Base-by-base conservation (phyloP, 2,329 filamentous ascomycete genomes). In the Raffaelea arxii region DNA sequence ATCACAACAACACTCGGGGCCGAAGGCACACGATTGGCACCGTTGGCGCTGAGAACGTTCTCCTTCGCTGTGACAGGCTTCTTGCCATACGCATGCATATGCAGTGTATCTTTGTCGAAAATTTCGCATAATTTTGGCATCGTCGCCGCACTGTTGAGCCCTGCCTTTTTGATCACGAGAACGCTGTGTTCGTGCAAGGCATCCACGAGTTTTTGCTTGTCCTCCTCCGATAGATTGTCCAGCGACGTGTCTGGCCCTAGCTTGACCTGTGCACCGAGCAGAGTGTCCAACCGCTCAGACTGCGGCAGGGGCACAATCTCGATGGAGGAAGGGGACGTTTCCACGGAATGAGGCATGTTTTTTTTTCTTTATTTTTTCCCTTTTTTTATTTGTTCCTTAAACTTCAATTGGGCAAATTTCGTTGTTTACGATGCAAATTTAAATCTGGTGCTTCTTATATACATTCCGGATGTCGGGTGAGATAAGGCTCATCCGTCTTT, bases 161-260 rank as follows among this genome's bases (percentile, higher is more conserved):
- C 44, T 1, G 44, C 19, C 9, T 23, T 18, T 2, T 39, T 38
- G 14, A 46, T 14, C 4, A 46, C 44, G 6, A 46, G 38, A 4
- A 46, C 44, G 30, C 44, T 46, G 39, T 46, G 44, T 39, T 46
- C 44, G 30, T 42, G 39, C 25, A 44, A 23, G 12, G 30, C 42
- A 16, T 44, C 32, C 4, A 37, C 21, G 16, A 44, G 19, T 12
- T 25, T 44, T 32, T 37, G 9, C 18, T 24, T 4, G 23, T 44
- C 42, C 10, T 24, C 42, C 12, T 7, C 21, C 14, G 30, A 25
- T 21, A 44, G 42, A 10, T 44, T 10, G 32, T 44, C 42, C 4
- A 44, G 32, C 16, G 36, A 30, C 4, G n/a, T 32, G 16, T 32
- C 32, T 9, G 32, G 32, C 14, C 16, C 16, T 3, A 44, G n/a